phyloP scores from a whole-genome alignment of 768 basidiomycete species.

The Xerocomellus amylosporus region DNA sequence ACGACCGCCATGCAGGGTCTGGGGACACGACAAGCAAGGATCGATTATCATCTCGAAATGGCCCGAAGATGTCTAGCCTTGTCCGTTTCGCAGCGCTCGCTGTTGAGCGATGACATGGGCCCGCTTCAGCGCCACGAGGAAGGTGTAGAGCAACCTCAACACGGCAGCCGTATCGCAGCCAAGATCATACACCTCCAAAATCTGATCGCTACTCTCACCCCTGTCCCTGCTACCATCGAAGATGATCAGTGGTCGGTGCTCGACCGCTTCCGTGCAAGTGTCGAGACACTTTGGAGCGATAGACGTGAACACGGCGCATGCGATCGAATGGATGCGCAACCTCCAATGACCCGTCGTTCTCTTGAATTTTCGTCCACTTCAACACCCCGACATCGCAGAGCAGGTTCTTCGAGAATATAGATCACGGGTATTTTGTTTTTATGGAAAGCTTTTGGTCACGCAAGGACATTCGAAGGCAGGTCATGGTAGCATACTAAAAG shows the following conservation, averaged over 20 bases:
- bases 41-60: constrained; percentile 21
- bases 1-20: constrained; percentile 7
- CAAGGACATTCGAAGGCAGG: neutral
- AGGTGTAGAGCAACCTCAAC: constrained; percentile 6
- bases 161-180: constrained; percentile 17
- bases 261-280: constrained; percentile 19
- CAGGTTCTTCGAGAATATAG: constrained; percentile 22
- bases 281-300: constrained; percentile 22
- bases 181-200: constrained; percentile 23
- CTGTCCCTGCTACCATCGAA: constrained; percentile 23
- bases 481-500: neutral
- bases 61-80: constrained; percentile 15
- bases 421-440: neutral
- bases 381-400: constrained; percentile 14
- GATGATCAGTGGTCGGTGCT: constrained; percentile 11
- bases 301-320: constrained; percentile 2
- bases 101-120: constrained; percentile 1
- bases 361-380: constrained; percentile 8
- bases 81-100: constrained; percentile 1
- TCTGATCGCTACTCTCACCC: constrained; percentile 18
- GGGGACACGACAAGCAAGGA: constrained; percentile 13
- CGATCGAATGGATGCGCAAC: constrained; percentile 3
- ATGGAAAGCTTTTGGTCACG: neutral
- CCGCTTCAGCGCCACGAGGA: neutral
- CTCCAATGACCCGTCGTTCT: constrained; percentile 2